Conservation (phyloP, 495 filamentous ascomycete species). For the Neohortaea acidophila region DNA sequence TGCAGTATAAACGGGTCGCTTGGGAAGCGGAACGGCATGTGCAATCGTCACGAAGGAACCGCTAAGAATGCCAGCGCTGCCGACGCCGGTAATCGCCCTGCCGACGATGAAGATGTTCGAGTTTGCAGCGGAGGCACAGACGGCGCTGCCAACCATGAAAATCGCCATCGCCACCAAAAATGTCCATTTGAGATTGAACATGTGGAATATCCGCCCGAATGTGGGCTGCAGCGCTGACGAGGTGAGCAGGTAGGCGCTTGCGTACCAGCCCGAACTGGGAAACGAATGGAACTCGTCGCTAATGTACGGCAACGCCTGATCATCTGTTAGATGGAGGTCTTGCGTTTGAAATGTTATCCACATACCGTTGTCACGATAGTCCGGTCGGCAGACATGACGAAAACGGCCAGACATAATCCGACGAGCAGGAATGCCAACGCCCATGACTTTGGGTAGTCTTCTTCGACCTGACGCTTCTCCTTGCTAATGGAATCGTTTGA, state of each 20-base stretch:
- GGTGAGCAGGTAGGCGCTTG: slow-evolving; percentile 2
- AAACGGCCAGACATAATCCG: too few species aligned
- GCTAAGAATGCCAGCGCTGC: slow-evolving; percentile 21
- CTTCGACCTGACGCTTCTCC: too few species aligned
- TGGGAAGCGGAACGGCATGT: slow-evolving; percentile 18
- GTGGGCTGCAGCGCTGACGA: background rate
- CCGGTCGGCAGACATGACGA: too few species aligned
- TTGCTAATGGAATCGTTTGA: too few species aligned
- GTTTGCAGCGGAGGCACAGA: slow-evolving; percentile 44
- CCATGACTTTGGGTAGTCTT: too few species aligned
- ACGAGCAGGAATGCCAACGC: too few species aligned
- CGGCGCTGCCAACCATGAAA: slow-evolving; percentile 29
- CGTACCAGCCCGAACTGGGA: too few species aligned
- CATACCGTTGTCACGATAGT: too few species aligned
- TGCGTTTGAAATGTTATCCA: too few species aligned
- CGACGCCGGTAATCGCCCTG: slow-evolving; percentile 23
- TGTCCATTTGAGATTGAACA: slow-evolving; percentile 28
- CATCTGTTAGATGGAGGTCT: too few species aligned
- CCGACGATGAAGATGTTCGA: slow-evolving; percentile 21
- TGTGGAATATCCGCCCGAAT: slow-evolving; percentile 24
- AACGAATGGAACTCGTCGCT: too few species aligned
- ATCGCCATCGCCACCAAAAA: slow-evolving; percentile 19
- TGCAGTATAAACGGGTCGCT: slow-evolving; percentile 21
- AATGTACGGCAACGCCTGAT: too few species aligned
- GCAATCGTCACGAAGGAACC: slow-evolving; percentile 23